Conservation (phyloP, 371 early-diverging fungal species). For the Rhizopus microsporus region DNA sequence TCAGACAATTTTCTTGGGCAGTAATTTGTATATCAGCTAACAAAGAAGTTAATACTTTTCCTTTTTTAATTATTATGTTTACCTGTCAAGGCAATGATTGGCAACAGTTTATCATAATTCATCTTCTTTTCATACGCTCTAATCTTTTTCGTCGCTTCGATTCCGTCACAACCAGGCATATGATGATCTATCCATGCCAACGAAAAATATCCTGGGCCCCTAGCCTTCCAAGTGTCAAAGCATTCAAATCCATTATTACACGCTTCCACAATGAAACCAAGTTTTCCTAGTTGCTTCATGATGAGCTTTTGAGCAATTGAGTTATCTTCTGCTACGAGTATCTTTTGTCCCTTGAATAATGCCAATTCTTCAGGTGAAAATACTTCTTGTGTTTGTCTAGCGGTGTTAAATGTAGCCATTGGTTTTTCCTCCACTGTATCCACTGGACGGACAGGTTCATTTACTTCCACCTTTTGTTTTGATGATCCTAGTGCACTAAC, state of each 20-base stretch:
- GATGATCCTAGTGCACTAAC: constrained; percentile 3
- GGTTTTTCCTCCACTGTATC: not conserved
- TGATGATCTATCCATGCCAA: constrained; percentile 53
- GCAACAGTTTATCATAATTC: constrained; percentile 21
- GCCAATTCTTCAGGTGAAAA: constrained; percentile 46
- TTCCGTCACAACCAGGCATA: constrained; percentile 51
- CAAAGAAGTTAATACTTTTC: not conserved
- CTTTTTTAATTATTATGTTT: constrained; percentile 4
- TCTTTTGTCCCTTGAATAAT: constrained; percentile 38
- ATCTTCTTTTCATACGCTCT: constrained; percentile 32
- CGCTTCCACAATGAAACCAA: constrained; percentile 44
- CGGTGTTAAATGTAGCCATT: not conserved
- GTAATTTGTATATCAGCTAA: constrained; percentile 56
- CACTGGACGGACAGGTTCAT: no score
- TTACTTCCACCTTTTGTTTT: not conserved
- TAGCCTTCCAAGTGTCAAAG: constrained; percentile 38
- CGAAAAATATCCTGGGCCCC: constrained; percentile 36
- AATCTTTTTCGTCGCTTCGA: constrained; percentile 46
- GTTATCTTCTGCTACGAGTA: constrained; percentile 49
- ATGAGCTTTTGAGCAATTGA: constrained; percentile 44
- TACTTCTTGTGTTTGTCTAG: constrained; percentile 23
- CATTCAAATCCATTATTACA: constrained; percentile 50
- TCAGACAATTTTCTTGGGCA: constrained; percentile 53
- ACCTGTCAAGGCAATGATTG: constrained; percentile 51
- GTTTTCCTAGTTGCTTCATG: constrained; percentile 38